Evolutionary conservation across 768 basidiomycete species (phyloP), one percentile per base, ranked within the genome.

Genomic region (Pulveroboletus sp.): DNA sequence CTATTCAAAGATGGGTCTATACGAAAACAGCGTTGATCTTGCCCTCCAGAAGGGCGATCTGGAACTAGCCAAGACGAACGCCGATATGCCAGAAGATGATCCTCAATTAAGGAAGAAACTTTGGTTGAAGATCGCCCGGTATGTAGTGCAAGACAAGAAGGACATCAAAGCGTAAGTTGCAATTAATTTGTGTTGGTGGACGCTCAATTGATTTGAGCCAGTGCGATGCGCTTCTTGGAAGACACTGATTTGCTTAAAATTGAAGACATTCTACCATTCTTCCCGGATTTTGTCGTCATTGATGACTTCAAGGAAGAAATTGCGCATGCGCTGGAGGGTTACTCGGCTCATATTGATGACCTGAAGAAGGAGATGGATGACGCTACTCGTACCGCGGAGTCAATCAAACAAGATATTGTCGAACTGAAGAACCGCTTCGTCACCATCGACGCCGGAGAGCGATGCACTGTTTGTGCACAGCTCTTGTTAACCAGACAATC

Each of bases 221-320:
- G 95, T 45, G 97, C 97, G 17, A 98, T 98, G 92, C 82, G 81
- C 19, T 97, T 99, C 74, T 75, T 98, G 58, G 94, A 98, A 65
- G 86, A 91, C 54, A 95, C 97, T 0, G 85, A 91, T 58, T 72
- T 98, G 31, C 81, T 99, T 63, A 97, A 97, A 70, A 95, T 99
- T 55, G 97, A 99, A 64, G 97, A 99, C 63, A 97, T 99, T 52
- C 73, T 99, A 16, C 97, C 97, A 6, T 99, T 98, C 84, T 98
- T 99, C 83, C 95, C 97, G 2, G 95, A 98, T 70, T 99, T 99
- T 64, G 93, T 95, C 12, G 90, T 97, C 50, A 97, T 99, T 56
- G 97, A 98, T 64, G 97, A 98, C 65, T 98, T 99, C 79, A 99
- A 99, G 67, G 90, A 95, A 59, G 95, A 98, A 70, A 98, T 98